Percentiles rank a stretch among this genome's conserved stretches.
Conservation (phyloP, 192 early-diverging fungal genomes). For the Coemansia sp. region DNA sequence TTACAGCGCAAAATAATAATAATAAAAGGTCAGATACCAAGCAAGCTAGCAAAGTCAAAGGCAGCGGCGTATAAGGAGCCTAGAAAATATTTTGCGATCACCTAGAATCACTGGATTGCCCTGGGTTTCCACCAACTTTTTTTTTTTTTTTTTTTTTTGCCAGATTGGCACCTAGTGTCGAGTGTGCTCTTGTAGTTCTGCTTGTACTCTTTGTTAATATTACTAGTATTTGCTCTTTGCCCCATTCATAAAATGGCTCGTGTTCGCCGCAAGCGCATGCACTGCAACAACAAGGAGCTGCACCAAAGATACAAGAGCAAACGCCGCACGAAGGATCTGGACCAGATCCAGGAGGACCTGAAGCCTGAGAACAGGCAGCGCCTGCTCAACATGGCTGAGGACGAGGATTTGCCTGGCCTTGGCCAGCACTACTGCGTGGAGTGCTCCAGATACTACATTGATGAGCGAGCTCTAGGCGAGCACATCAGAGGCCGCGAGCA, state of each 20-base stretch:
- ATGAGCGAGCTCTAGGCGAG: constrained; percentile 56
- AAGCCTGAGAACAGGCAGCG: constrained; percentile 65
- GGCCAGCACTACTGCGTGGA: constrained; percentile 91
- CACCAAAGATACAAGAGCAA: constrained; percentile 80
- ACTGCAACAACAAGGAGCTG: constrained; percentile 63
- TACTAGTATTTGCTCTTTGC: neutral
- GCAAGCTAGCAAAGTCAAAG: neutral
- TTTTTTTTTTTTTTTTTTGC: constrained; percentile 12
- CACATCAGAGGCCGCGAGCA: constrained; percentile 82
- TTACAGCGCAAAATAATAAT: neutral
- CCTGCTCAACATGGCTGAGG: constrained; percentile 60
- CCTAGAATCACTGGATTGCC: neutral
- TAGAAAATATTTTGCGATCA: constrained; percentile 13
- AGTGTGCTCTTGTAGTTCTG: neutral
- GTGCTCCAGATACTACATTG: constrained; percentile 74
- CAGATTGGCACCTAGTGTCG: neutral
- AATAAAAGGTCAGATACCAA: neutral
- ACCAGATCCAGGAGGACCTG: constrained; percentile 93
- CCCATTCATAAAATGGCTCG: constrained; percentile 29
- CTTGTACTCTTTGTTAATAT: neutral
- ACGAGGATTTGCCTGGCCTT: constrained; percentile 85
- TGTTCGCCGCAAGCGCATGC: constrained; percentile 51
- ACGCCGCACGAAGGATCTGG: constrained; percentile 86
- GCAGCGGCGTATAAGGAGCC: neutral
- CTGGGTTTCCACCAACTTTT: neutral